Percentiles rank a stretch among this genome's conserved stretches.
These are phyloP conservation scores for Carex cristatella DNA, from an alignment of 176 grass and related monocot species.

Conservation along the genomic window DNA sequence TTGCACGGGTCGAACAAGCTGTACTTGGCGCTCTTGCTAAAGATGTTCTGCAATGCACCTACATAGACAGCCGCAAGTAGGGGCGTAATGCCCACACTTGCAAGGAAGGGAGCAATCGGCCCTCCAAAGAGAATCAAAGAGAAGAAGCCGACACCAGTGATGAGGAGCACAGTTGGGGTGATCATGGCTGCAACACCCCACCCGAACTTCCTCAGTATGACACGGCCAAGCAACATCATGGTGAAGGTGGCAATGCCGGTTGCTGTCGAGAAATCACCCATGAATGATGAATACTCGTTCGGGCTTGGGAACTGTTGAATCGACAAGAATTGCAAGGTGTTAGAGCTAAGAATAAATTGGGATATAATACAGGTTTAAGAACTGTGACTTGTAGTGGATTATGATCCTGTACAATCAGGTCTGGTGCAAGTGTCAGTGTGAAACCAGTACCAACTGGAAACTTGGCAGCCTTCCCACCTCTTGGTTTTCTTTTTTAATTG, in stretches of 20 bases:
- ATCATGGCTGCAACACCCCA: conserved; percentile 98
- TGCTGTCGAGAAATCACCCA: conserved; percentile 98
- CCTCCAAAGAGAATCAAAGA: conserved; percentile 87
- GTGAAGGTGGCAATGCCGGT: conserved; percentile 95
- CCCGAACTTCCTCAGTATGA: conserved; percentile 81
- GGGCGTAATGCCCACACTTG: conserved; percentile 75
- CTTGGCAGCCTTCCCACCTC: background rate
- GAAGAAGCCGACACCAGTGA: conserved; percentile 97
- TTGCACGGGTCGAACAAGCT: conserved; percentile 99
- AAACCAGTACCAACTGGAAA: background rate
- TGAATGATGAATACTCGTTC: conserved; percentile 98
- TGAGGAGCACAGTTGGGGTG: conserved; percentile 81
- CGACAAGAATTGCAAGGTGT: background rate
- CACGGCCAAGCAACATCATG: conserved; percentile 95
- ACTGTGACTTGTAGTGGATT: background rate
- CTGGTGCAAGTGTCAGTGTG: background rate
- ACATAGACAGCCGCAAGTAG: conserved; percentile 94
- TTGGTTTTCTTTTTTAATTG: background rate
- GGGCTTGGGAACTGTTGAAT: conserved; percentile 80
- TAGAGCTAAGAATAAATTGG: background rate
- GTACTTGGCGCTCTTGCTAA: conserved; percentile 99
- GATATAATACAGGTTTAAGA: background rate
- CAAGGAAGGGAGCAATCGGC: conserved; percentile 63
- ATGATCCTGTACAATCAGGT: conserved; percentile 5
- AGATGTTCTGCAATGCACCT: conserved; percentile 96